Percentiles rank a stretch among this genome's conserved stretches.
phyloP scores from a whole-genome alignment of 2,329 filamentous ascomycete genomes.

The Botrytis hyacinthi region DNA sequence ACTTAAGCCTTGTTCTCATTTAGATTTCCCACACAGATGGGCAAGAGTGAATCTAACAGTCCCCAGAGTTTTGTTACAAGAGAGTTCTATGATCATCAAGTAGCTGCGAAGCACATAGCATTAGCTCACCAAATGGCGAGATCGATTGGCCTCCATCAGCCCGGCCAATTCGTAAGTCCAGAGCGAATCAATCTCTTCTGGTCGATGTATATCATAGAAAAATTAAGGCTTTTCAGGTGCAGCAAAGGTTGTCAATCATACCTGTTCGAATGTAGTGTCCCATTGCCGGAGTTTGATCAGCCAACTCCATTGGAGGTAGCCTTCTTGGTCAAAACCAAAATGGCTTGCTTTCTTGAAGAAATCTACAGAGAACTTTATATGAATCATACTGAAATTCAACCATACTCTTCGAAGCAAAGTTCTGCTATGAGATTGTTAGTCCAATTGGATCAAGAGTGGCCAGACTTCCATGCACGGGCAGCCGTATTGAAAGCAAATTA shows the following conservation, averaged over 20 bases:
- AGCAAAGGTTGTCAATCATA: neutral
- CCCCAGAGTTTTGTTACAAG: neutral
- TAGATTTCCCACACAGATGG: neutral
- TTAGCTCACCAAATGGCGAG: neutral
- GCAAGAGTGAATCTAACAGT: neutral
- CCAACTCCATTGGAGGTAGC: neutral
- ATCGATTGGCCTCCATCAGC: slow-evolving; percentile 3
- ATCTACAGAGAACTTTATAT: slow-evolving; percentile 1
- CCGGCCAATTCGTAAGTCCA: neutral
- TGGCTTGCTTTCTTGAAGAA: neutral
- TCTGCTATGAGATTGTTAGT: neutral
- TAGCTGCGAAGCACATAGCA: neutral
- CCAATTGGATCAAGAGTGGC: neutral
- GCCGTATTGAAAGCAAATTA: neutral
- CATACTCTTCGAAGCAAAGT: neutral
- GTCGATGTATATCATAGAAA: neutral
- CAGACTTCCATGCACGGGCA: neutral
- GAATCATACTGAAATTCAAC: neutral
- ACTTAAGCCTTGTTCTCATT: neutral
- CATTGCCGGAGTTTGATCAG: neutral
- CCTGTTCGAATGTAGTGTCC: neutral
- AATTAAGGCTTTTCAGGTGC: neutral
- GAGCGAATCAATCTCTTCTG: neutral
- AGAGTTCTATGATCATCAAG: neutral
- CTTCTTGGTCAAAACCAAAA: neutral